Evolutionary conservation across 139 green algal species (phyloP).

Genomic region (Yamagishiella unicocca): DNA sequence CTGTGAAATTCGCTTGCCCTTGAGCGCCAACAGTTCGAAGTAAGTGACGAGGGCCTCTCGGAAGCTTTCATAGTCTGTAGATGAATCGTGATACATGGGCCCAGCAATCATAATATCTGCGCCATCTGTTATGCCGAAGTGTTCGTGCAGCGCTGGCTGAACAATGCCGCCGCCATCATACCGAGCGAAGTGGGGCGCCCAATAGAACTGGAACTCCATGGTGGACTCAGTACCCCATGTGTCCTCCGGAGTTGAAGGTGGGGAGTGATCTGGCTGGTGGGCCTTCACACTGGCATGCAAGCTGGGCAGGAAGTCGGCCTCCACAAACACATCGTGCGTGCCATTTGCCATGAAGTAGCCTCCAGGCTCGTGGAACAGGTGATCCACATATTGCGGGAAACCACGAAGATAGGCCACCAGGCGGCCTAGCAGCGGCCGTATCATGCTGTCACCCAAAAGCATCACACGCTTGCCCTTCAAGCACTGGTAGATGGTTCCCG

Average conservation of each 20-base stretch:
- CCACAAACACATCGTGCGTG: constrained; percentile 33
- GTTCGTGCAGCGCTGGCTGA: neutral
- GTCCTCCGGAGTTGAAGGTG: neutral
- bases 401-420: neutral
- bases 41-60: neutral
- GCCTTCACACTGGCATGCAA: neutral
- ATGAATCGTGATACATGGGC: neutral
- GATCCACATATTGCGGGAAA: neutral
- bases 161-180: neutral
- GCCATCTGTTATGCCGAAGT: neutral
- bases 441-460: constrained; percentile 18
- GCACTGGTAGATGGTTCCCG: neutral
- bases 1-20: neutral
- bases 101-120: constrained; percentile 2
- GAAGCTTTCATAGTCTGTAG: neutral
- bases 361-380: neutral
- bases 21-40: neutral
- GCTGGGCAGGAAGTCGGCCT: neutral
- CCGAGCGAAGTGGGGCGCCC: neutral
- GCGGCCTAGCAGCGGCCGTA: neutral
- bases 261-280: neutral
- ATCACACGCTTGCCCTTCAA: neutral
- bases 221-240: neutral
- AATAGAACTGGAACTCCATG: constrained; percentile 22
- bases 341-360: constrained; percentile 27